A percentile compares a stretch with the other conserved stretches of the same genome.
These are phyloP conservation scores for Scortechinia acanthostroma DNA, from an alignment of 2,329 filamentous ascomycete genomes.

Conservation along the genomic window DNA sequence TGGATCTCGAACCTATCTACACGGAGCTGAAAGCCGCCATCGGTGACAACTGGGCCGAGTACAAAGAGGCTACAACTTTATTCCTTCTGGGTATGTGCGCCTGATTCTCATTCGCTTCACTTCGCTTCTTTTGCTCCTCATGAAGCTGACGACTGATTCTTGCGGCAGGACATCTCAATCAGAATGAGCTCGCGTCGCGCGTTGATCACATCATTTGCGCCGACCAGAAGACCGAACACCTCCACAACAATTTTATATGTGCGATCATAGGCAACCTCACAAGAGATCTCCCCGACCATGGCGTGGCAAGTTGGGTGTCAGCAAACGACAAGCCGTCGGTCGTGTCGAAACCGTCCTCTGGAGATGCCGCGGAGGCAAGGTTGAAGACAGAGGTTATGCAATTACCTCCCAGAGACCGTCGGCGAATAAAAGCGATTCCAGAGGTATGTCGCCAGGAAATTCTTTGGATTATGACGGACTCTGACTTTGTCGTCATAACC, in stretches of 20 bases:
- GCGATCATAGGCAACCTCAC: slow-evolving; percentile 13
- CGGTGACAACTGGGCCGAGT: slow-evolving; percentile 9
- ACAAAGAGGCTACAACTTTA: slow-evolving; percentile 9
- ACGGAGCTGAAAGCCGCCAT: slow-evolving; percentile 9
- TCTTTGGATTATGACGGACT: neutral
- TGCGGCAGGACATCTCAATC: slow-evolving; percentile 8
- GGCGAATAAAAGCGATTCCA: slow-evolving; percentile 15
- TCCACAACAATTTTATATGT: slow-evolving; percentile 14
- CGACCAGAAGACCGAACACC: slow-evolving; percentile 7
- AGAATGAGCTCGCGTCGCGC: slow-evolving; percentile 7
- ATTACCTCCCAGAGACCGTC: slow-evolving; percentile 12
- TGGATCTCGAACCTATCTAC: slow-evolving; percentile 11
- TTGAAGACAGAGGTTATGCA: slow-evolving; percentile 17
- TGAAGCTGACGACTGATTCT: neutral
- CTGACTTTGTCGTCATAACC: neutral
- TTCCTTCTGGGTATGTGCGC: slow-evolving; percentile 8
- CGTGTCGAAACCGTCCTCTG: slow-evolving; percentile 10
- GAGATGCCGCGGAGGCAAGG: slow-evolving; percentile 12
- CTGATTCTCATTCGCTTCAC: neutral
- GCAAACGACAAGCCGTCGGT: slow-evolving; percentile 14
- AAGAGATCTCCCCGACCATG: slow-evolving; percentile 12
- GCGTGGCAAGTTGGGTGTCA: slow-evolving; percentile 15
- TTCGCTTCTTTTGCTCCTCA: neutral
- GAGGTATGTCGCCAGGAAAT: slow-evolving; percentile 6
- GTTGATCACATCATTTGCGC: slow-evolving; percentile 8